A percentile compares a stretch with the other conserved stretches of the same genome.
Evolutionary conservation across 2,329 filamentous ascomycete genomes (phyloP).

Genomic region (Bipolaris cookei): DNA sequence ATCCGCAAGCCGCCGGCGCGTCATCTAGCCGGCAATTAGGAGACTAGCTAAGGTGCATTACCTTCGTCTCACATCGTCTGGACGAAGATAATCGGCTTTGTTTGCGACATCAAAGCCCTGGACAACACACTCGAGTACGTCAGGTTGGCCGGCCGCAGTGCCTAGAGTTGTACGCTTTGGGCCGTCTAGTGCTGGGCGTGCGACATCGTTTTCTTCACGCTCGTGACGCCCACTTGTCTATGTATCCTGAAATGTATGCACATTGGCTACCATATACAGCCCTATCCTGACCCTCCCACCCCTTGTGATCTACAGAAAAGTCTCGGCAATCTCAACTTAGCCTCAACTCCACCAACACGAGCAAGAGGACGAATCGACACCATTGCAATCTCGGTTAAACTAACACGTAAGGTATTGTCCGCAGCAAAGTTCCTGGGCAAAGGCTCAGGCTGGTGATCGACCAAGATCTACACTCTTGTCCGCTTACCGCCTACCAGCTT

Average conservation of each 20-base stretch:
- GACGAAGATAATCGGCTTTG: not conserved
- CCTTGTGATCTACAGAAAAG: slow-evolving; percentile 5
- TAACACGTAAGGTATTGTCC: slow-evolving; percentile 2
- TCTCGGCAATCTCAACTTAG: slow-evolving; percentile 10
- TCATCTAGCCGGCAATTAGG: not conserved
- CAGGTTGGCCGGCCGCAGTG: not conserved
- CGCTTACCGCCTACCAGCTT: slow-evolving; percentile 8
- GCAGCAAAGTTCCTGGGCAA: not conserved
- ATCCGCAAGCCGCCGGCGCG: no score
- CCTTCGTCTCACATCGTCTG: not conserved
- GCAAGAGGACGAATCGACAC: not conserved
- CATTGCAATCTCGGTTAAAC: not conserved
- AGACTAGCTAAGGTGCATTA: not conserved
- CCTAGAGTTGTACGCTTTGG: not conserved
- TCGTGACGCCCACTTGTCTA: slow-evolving; percentile 2
- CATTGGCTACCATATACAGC: slow-evolving; percentile 17
- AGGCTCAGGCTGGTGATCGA: not conserved
- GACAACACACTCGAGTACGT: not conserved
- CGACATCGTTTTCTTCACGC: not conserved
- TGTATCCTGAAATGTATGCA: slow-evolving; percentile 6
- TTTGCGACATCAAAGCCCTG: not conserved
- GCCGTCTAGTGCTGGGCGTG: not conserved
- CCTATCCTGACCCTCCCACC: slow-evolving; percentile 11
- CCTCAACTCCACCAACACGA: slow-evolving; percentile 1
- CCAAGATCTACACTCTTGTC: slow-evolving; percentile 11